Evolutionary conservation across 768 basidiomycete species (phyloP).

Genomic region (Hortiboletus campestris): DNA sequence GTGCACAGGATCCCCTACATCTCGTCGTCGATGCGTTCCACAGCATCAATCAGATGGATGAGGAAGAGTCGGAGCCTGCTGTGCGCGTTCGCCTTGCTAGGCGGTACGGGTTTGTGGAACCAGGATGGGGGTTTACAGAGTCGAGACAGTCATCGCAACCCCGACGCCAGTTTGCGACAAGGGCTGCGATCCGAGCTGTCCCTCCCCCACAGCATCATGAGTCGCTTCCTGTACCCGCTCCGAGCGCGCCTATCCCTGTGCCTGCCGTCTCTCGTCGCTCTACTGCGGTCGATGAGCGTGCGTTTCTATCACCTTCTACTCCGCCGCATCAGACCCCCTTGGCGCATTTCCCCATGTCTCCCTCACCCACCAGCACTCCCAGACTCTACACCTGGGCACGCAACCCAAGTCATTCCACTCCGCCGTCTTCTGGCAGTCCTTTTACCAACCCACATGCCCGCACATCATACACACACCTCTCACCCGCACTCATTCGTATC

Average conservation of each 20-base stretch:
- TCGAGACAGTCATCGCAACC: not conserved
- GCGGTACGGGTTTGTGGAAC: constrained; percentile 11
- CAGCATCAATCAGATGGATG: constrained; percentile 22
- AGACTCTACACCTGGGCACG: constrained; percentile 56
- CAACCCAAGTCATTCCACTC: constrained; percentile 36
- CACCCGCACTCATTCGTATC: constrained; percentile 45
- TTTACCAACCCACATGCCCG: constrained; percentile 59
- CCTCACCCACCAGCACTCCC: constrained; percentile 55
- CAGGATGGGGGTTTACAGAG: constrained; percentile 5
- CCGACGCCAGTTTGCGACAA: constrained; percentile 4
- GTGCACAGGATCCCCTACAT: constrained; percentile 41
- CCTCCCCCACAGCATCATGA: constrained; percentile 2
- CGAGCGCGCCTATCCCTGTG: constrained; percentile 31
- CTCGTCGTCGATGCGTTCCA: constrained; percentile 40
- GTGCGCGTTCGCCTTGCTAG: constrained; percentile 25
- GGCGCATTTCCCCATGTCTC: constrained; percentile 42
- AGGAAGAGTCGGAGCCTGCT: constrained; percentile 12
- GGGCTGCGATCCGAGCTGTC: not conserved
- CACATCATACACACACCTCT: constrained; percentile 56
- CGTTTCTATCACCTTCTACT: constrained; percentile 26
- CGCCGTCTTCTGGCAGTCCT: constrained; percentile 39
- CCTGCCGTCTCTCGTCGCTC: constrained; percentile 25
- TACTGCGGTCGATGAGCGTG: constrained; percentile 19
- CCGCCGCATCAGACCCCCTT: constrained; percentile 30
- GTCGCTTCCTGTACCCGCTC: constrained; percentile 17